phyloP scores from a whole-genome alignment of 1,284 basidiomycete genomes.

The Meira nashicola region DNA sequence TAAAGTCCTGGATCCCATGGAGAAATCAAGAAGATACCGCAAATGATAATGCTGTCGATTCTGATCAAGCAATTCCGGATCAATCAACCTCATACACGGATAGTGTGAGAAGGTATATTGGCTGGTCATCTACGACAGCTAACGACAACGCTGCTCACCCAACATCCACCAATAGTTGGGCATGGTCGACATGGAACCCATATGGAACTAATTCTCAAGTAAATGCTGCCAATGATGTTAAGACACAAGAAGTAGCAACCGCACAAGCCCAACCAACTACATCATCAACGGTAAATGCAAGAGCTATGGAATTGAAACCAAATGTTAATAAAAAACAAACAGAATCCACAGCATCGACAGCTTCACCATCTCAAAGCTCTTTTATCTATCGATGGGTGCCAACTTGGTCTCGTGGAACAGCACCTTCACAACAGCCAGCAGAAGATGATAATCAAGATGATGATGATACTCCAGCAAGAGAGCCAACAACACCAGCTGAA shows the following conservation, averaged over 20 bases:
- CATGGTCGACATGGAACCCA: background rate
- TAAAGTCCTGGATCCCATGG: too few species aligned
- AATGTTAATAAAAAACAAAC: background rate
- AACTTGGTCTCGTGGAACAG: background rate
- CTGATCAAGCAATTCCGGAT: too few species aligned
- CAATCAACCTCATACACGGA: too few species aligned
- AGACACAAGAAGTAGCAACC: background rate
- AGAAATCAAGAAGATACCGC: too few species aligned
- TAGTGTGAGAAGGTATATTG: background rate
- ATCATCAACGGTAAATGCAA: background rate
- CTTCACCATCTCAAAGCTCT: background rate
- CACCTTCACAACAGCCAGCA: background rate
- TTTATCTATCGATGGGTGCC: slow-evolving; percentile 6
- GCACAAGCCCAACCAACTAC: background rate
- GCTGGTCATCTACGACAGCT: background rate
- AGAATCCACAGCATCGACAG: background rate
- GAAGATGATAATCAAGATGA: background rate
- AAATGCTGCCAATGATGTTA: background rate
- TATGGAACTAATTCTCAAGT: background rate
- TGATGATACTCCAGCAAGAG: background rate
- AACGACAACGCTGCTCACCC: background rate
- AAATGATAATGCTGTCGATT: too few species aligned
- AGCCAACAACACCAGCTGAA: slow-evolving; percentile 32
- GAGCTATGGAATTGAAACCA: background rate
- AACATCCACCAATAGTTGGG: slow-evolving; percentile 1